Conservation (phyloP, 345 rosid genomes). For the Eucalyptus shirleyi region DNA sequence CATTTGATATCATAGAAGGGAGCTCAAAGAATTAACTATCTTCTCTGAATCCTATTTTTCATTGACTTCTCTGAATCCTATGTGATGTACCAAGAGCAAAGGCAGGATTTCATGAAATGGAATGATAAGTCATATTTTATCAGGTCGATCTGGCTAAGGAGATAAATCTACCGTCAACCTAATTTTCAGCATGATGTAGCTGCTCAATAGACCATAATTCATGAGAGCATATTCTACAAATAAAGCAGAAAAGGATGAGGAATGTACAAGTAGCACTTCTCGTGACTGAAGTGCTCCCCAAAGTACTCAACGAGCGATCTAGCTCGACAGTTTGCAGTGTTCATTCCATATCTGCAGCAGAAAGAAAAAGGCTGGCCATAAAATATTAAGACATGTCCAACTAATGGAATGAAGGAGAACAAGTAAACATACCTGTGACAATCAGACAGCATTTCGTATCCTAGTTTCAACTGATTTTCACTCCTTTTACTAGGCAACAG, state of each 20-base stretch:
- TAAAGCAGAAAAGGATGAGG: neutral
- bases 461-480: slow-evolving; percentile 54
- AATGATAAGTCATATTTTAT: neutral
- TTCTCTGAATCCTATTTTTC: neutral
- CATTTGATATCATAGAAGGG: neutral
- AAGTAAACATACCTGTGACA: slow-evolving; percentile 43
- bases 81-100: neutral
- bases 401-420: neutral
- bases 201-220: neutral
- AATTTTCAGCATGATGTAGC: neutral
- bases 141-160: neutral
- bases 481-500: slow-evolving; percentile 68
- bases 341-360: slow-evolving; percentile 75
- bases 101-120: neutral
- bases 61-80: neutral
- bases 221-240: neutral
- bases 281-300: slow-evolving; percentile 54
- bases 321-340: slow-evolving; percentile 68
- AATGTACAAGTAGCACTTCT: slow-evolving; percentile 63
- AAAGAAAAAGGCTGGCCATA: neutral
- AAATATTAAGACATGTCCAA: neutral
- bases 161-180: neutral
- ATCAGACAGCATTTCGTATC: slow-evolving; percentile 73
- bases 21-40: neutral
- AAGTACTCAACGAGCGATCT: slow-evolving; percentile 70